phyloP scores from a whole-genome alignment of 441 rosid species.

The Eugenia klotzschiana region DNA sequence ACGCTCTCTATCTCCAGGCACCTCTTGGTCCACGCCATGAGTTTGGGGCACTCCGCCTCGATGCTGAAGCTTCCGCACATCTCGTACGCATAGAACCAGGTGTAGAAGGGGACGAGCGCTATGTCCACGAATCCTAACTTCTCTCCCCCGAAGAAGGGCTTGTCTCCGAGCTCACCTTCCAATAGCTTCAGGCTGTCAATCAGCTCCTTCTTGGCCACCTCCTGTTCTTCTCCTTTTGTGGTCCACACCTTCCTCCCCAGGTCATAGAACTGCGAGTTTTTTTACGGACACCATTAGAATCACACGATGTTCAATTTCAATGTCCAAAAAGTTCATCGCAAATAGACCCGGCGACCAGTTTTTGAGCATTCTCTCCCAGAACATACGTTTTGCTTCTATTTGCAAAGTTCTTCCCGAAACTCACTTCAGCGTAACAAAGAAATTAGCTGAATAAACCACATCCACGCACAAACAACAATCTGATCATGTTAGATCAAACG shows the following conservation, averaged over 20 bases:
- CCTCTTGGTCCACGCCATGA: slow-evolving; percentile 3
- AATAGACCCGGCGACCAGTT: not conserved
- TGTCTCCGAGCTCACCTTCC: slow-evolving; percentile 7
- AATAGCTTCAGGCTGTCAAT: not conserved
- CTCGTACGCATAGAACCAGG: slow-evolving; percentile 7
- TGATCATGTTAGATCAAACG: not conserved
- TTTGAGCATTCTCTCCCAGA: not conserved
- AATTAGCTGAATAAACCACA: not conserved
- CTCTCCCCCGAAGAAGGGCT: slow-evolving; percentile 6
- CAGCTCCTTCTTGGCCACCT: slow-evolving; percentile 9
- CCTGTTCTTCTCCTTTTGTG: slow-evolving; percentile 13
- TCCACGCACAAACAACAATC: not conserved
- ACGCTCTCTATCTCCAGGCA: not conserved
- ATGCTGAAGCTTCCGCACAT: slow-evolving; percentile 4
- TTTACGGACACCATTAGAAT: not conserved
- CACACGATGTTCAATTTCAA: not conserved
- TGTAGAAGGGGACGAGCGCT: not conserved
- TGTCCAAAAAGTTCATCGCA: not conserved
- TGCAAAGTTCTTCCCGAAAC: not conserved
- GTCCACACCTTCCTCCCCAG: not conserved
- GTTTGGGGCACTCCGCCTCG: slow-evolving; percentile 5
- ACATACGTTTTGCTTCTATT: not conserved
- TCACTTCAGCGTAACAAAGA: not conserved
- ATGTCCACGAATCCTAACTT: slow-evolving; percentile 4
- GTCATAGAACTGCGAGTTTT: slow-evolving; percentile 3